Evolutionary conservation across 106 monocot species (phyloP).

Genomic region (Vanilla planifolia): DNA sequence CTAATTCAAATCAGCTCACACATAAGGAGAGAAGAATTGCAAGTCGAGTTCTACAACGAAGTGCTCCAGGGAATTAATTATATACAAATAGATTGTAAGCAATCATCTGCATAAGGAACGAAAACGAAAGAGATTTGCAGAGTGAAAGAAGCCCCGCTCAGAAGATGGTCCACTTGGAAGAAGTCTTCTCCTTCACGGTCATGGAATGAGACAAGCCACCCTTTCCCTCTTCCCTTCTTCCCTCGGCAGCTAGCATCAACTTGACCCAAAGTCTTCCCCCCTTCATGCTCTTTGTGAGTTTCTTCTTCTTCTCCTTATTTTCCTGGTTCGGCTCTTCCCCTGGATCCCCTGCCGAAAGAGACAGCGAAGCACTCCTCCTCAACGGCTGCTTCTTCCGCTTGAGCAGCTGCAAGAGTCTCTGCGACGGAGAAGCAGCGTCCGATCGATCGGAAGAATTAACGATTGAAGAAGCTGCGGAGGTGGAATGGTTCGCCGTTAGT

Average conservation of each 20-base stretch:
- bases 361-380: slow-evolving; percentile 30
- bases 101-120: no score
- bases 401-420: slow-evolving; percentile 2
- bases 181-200: slow-evolving; percentile 44
- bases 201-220: slow-evolving; percentile 23
- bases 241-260: slow-evolving; percentile 12
- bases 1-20: no score
- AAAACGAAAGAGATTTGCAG: no score
- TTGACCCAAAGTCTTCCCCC: slow-evolving; percentile 29
- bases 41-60: no score
- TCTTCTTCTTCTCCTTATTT: slow-evolving; percentile 1
- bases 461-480: slow-evolving; percentile 35
- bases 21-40: no score
- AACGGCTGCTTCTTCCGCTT: background rate
- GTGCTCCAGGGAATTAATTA: no score
- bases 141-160: no score
- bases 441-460: slow-evolving; percentile 11
- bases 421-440: slow-evolving; percentile 7
- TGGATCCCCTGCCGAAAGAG: slow-evolving; percentile 15
- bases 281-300: slow-evolving; percentile 13
- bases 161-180: slow-evolving; percentile 29
- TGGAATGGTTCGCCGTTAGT: slow-evolving; percentile 25
- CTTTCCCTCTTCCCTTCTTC: slow-evolving; percentile 12
- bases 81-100: no score
- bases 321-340: slow-evolving; percentile 2